Base-by-base conservation (phyloP, 2,329 filamentous ascomycete genomes). In the Keithomyces neogunnii region DNA sequence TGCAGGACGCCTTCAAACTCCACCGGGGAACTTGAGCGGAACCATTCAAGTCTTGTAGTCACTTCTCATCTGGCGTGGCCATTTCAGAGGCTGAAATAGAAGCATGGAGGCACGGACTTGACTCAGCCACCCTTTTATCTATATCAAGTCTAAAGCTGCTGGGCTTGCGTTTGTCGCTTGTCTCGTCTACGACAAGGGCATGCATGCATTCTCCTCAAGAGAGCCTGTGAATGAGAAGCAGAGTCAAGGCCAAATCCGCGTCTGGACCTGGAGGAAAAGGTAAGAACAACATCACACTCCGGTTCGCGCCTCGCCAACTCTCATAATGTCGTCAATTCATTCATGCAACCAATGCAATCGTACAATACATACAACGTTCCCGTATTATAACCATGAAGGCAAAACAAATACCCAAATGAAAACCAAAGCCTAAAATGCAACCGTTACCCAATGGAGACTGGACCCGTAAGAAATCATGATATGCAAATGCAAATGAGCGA, bases 1-100 rank as follows among this genome's bases (percentile, higher is more conserved):
- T 88, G 19, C 73, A 77, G 50, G 84, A 87, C 55, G 82, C 85
- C 3, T 88, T 90, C 60, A 75, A 76, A 63, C 76, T 71, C 51
- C 78, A 84, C 56, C 69, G 78, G 40, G 63, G 66, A 43, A 63
- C 62, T 45, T 58, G 45, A 46, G 11, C 28, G 13, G 4, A 5
- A 31, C 30, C 8, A 30, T 38, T 3, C n/a, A 32, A 26, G 19
- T 9, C 39, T 19, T 19, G 19, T 19, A 19, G 19, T 19, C 19
- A 19, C 19, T 19, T 19, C 19, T 19, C 19, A 19, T 19, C 19
- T 19, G 19, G 19, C 19, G 19, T 19, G 19, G 19, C 19, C 19
- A 19, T 19, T 19, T 19, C 19, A 19, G 19, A 19, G 19, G 19
- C 19, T 19, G 19, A 19, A 19, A 19, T 19, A 19, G 19, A 19